These are phyloP conservation scores for Rhododendron kiyosumense DNA, from an alignment of 148 eudicot genomes.

Conservation along the genomic window DNA sequence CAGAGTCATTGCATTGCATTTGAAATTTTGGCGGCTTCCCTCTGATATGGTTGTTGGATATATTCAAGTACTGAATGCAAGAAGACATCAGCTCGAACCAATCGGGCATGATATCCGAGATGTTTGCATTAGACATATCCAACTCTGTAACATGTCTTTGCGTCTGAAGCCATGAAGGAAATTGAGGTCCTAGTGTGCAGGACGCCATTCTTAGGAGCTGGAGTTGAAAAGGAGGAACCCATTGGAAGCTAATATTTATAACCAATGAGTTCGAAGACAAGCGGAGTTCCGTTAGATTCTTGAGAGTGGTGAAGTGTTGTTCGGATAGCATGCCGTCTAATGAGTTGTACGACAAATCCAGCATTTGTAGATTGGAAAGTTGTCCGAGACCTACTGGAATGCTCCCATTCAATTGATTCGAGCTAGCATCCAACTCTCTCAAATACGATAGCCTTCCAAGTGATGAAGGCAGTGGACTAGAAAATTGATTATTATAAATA, in stretches of 20 bases:
- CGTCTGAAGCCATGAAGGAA: slow-evolving; percentile 14
- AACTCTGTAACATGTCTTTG: neutral
- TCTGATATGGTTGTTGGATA: slow-evolving; percentile 4
- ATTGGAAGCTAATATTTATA: neutral
- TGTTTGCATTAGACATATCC: neutral
- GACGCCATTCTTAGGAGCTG: fast-evolving
- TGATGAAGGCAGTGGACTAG: neutral
- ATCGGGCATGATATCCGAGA: slow-evolving; percentile 3
- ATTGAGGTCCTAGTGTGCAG: slow-evolving; percentile 2
- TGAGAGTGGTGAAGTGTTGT: too few relatives aligned
- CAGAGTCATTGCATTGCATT: neutral
- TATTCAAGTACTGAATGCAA: neutral
- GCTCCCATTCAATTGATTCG: neutral
- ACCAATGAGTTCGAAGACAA: neutral
- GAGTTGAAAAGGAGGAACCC: slow-evolving; percentile 8
- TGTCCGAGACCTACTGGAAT: neutral
- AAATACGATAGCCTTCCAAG: neutral
- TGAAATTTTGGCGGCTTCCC: neutral
- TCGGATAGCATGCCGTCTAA: too few relatives aligned
- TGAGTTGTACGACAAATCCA: neutral
- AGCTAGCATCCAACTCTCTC: neutral
- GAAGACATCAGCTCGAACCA: neutral
- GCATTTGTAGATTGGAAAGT: neutral
- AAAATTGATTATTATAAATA: neutral
- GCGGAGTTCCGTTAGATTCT: neutral